Evolutionary conservation across 176 grass and related monocot species (phyloP).

Genomic region (Panicum miliaceum): DNA sequence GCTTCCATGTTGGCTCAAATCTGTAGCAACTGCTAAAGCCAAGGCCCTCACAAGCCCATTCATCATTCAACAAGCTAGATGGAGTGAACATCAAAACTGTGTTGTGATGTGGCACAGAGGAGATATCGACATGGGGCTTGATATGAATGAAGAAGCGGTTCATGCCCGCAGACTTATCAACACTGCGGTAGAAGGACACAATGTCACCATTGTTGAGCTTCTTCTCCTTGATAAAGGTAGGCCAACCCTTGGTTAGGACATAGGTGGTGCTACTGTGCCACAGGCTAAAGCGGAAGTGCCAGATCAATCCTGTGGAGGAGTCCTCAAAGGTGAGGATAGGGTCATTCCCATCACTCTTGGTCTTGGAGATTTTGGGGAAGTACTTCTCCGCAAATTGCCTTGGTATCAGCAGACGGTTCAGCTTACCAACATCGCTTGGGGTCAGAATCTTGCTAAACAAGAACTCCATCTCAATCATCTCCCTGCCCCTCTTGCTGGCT

Average conservation of each 20-base stretch:
- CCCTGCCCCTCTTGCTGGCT: too few relatives aligned
- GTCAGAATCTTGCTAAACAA: conserved; percentile 7
- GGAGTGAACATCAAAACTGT: not conserved
- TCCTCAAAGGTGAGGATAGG: conserved; percentile 8
- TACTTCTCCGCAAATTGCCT: not conserved
- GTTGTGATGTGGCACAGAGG: not conserved
- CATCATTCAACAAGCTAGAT: too few relatives aligned
- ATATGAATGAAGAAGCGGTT: not conserved
- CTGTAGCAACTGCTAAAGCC: not conserved
- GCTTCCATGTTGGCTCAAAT: not conserved
- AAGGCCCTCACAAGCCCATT: not conserved
- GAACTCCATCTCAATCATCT: not conserved
- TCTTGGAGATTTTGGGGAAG: not conserved
- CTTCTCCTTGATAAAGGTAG: not conserved
- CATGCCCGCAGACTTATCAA: not conserved
- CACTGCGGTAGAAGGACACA: not conserved
- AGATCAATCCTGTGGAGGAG: not conserved
- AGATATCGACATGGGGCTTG: not conserved
- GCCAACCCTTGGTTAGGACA: not conserved
- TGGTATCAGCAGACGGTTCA: not conserved
- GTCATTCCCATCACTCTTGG: too few relatives aligned
- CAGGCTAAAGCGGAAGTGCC: not conserved
- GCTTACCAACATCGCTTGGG: not conserved
- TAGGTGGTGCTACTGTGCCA: not conserved
- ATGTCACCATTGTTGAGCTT: not conserved